Conservation (phyloP, 441 rosid species). For the Erysimum cheiri region DNA sequence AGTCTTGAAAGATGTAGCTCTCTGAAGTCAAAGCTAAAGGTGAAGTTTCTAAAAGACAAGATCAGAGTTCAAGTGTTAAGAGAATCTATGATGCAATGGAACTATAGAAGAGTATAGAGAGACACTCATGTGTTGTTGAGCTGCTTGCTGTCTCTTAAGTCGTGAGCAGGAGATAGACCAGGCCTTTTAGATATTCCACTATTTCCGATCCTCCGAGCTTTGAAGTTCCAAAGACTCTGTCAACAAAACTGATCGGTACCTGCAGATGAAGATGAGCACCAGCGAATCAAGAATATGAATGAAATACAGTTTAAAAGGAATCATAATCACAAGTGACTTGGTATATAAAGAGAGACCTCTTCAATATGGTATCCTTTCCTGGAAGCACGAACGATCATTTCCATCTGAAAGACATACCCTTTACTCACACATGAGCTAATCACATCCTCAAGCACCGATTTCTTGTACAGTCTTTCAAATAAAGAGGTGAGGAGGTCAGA, state of each 20-base stretch:
- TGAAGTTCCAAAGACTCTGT: slow-evolving; percentile 93
- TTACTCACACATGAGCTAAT: slow-evolving; percentile 87
- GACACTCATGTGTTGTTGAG: slow-evolving; percentile 10
- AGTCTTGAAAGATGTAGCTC: slow-evolving; percentile 19
- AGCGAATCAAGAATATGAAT: slow-evolving; percentile 13
- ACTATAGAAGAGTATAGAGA: slow-evolving; percentile 3
- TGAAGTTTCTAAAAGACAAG: slow-evolving; percentile 27
- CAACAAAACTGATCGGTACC: slow-evolving; percentile 97
- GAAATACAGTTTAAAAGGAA: background rate
- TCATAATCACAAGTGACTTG: slow-evolving; percentile 1
- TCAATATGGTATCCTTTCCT: slow-evolving; percentile 90
- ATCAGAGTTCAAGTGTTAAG: slow-evolving; percentile 24
- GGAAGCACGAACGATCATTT: slow-evolving; percentile 97
- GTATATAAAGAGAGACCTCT: slow-evolving; percentile 53
- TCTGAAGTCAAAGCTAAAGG: slow-evolving; percentile 26
- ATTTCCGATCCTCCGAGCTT: slow-evolving; percentile 99
- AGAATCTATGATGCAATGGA: slow-evolving; percentile 8
- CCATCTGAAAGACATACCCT: slow-evolving; percentile 99
- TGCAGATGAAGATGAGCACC: slow-evolving; percentile 43
- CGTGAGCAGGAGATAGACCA: slow-evolving; percentile 79
- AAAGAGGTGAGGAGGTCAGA: slow-evolving; percentile 32
- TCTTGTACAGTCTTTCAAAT: slow-evolving; percentile 75
- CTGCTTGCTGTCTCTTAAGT: slow-evolving; percentile 49
- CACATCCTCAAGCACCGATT: slow-evolving; percentile 83
- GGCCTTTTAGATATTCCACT: slow-evolving; percentile 92